phyloP scores from a whole-genome alignment of 108 stramenopile genomes.

The Seminavis robusta region DNA sequence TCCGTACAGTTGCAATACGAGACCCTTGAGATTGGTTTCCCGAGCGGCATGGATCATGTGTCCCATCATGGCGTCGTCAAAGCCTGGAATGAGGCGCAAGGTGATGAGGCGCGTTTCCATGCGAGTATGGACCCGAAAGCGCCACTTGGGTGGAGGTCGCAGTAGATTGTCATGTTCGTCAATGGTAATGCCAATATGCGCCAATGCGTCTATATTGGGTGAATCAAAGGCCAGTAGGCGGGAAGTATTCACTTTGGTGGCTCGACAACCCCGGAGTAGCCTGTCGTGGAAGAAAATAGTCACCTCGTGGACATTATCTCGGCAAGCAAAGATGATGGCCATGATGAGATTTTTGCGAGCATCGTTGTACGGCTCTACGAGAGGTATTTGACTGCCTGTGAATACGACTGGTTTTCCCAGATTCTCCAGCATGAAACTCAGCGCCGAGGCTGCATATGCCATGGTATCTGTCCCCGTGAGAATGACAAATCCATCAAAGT shows the following conservation, averaged over 20 bases:
- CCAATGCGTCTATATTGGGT: conserved; percentile 93
- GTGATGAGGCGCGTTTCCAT: conserved; percentile 91
- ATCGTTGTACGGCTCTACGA: conserved; percentile 92
- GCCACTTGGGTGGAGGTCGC: conserved; percentile 72
- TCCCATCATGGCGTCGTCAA: conserved; percentile 78
- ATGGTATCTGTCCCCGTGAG: conserved; percentile 97
- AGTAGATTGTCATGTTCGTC: conserved; percentile 68
- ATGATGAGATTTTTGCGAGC: conserved; percentile 95
- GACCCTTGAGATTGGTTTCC: conserved; percentile 41
- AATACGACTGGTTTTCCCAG: conserved; percentile 95
- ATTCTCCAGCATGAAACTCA: conserved; percentile 97
- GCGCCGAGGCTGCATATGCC: conserved; percentile 92
- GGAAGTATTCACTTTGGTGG: conserved; percentile 85
- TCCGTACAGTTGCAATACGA: conserved; percentile 95
- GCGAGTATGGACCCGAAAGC: conserved; percentile 76
- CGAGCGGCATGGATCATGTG: conserved; percentile 44
- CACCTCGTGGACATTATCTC: conserved; percentile 85
- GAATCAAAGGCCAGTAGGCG: conserved; percentile 90
- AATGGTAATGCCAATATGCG: conserved; percentile 84
- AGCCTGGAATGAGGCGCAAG: conserved; percentile 90
- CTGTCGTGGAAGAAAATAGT: conserved; percentile 92
- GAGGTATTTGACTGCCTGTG: conserved; percentile 91
- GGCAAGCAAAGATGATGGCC: conserved; percentile 88
- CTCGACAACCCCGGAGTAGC: conserved; percentile 85
- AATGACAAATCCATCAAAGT: conserved; percentile 97